phyloP scores from a whole-genome alignment of 768 basidiomycete species.

The Tulasnella sp. region DNA sequence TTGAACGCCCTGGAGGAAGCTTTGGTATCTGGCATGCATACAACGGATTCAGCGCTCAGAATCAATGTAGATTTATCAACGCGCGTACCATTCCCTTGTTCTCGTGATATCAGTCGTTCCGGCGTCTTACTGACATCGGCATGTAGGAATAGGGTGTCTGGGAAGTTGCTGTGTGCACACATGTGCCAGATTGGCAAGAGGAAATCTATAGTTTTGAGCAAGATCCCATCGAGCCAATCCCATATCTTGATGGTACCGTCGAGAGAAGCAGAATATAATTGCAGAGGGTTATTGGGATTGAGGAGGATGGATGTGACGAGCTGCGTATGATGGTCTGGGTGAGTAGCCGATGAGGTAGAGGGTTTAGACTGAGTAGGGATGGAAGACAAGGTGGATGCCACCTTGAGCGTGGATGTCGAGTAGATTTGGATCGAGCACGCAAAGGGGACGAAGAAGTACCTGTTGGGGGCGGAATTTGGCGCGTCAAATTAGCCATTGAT shows the following conservation, averaged over 20 bases:
- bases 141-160: slow-evolving; percentile 60
- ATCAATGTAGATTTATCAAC: not conserved
- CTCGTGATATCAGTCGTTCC: no score
- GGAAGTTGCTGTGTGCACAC: slow-evolving; percentile 57
- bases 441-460: slow-evolving; percentile 83
- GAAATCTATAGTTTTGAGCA: slow-evolving; percentile 64
- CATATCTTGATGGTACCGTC: slow-evolving; percentile 83
- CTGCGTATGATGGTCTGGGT: slow-evolving; percentile 34
- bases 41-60: no score
- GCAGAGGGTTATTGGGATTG: slow-evolving; percentile 78
- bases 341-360: slow-evolving; percentile 22
- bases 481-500: not conserved
- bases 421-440: slow-evolving; percentile 78
- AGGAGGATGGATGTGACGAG: slow-evolving; percentile 63
- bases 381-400: slow-evolving; percentile 71
- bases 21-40: no score
- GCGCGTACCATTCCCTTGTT: no score
- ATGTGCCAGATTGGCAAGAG: slow-evolving; percentile 59
- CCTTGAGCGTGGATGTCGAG: slow-evolving; percentile 62
- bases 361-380: slow-evolving; percentile 26
- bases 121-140: not conserved
- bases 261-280: slow-evolving; percentile 73
- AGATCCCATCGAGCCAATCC: slow-evolving; percentile 80
- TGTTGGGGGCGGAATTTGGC: slow-evolving; percentile 26
- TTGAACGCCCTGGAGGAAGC: no score